Evolutionary conservation across 768 basidiomycete genomes (phyloP), one percentile per base, ranked within the genome.

Genomic region (Paxillus rubicundulus): DNA sequence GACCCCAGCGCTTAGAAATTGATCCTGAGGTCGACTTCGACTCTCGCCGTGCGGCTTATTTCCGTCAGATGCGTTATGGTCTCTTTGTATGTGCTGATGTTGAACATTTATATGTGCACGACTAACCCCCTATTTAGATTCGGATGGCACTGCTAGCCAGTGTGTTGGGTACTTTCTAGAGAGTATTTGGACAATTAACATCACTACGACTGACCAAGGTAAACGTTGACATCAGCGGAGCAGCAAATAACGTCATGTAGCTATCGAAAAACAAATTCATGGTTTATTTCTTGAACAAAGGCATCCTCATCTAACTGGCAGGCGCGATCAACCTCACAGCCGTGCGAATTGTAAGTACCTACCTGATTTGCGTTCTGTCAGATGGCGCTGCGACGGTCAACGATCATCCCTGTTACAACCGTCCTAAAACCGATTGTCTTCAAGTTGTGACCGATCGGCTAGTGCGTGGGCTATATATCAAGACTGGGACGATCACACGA

Each of bases 1-100:
- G 66, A 53, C 10, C 52, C 34, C 16, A 41, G 14, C 55, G 21
- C n/a, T 4, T 59, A 93, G 97, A 99, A 87, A 98, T 99, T 61
- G 96, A 98, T 67, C 92, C 93, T 3, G 95, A 96, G 68, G 95
- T 99, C 41, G 97, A 99, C 71, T 98, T 95, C 60, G 96, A 98
- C 70, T 89, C 84, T 7, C 83, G 90, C 27, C 82, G 95, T 10
- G 95, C 95, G 2, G 93, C 92, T 18, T 98, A 98, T 73, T 98
- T 98, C 87, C 85, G 96, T 36, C 95, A 98, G 66, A 98, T 97
- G 95, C 85, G 94, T 51, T 96, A 97, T 66, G 96, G 96, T 42
- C 87, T 98, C 56, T 98, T 93, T 67, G 94, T 98, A 65, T 68
- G 95, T 84, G 9, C 2, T 30, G 5, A 33, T 32, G 24, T 4